phyloP scores from a whole-genome alignment of 495 filamentous ascomycete species.

The Talaromyces liani region DNA sequence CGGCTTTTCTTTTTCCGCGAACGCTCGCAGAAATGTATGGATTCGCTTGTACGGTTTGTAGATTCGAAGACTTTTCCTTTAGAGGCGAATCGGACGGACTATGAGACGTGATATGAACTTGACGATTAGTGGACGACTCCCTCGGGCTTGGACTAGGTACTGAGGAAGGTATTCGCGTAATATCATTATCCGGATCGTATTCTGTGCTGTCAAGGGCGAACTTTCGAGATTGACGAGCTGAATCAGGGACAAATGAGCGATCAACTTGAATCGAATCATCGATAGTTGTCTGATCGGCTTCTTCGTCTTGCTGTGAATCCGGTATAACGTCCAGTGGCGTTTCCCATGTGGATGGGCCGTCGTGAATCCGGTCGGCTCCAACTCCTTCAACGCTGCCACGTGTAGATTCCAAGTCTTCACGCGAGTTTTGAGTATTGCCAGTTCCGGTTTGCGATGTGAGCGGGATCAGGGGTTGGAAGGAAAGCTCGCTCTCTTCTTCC shows the following conservation, averaged over 20 bases:
- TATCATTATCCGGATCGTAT: neutral
- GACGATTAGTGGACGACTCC: neutral
- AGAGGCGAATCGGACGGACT: neutral
- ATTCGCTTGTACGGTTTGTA: neutral
- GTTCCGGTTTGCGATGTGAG: neutral
- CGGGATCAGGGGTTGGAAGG: constrained; percentile 7
- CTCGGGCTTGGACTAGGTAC: neutral
- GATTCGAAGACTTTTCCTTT: neutral
- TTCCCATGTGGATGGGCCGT: neutral
- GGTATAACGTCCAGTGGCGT: constrained; percentile 11
- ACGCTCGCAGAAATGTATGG: neutral
- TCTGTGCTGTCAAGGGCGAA: neutral
- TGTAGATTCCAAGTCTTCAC: neutral
- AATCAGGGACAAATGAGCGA: constrained; percentile 7
- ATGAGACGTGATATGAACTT: neutral
- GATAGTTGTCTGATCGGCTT: neutral
- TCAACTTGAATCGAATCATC: constrained; percentile 1
- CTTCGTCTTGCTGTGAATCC: constrained; percentile 28
- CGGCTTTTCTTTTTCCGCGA: constrained; percentile 4
- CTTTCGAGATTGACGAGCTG: neutral
- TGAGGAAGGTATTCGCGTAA: constrained; percentile 10
- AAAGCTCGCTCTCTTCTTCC: constrained; percentile 6
- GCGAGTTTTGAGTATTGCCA: neutral
- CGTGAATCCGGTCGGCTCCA: neutral
- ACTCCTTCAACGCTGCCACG: neutral